These are phyloP conservation scores for Coemansia aciculifera DNA, from an alignment of 192 early-diverging fungal genomes.

Conservation along the genomic window DNA sequence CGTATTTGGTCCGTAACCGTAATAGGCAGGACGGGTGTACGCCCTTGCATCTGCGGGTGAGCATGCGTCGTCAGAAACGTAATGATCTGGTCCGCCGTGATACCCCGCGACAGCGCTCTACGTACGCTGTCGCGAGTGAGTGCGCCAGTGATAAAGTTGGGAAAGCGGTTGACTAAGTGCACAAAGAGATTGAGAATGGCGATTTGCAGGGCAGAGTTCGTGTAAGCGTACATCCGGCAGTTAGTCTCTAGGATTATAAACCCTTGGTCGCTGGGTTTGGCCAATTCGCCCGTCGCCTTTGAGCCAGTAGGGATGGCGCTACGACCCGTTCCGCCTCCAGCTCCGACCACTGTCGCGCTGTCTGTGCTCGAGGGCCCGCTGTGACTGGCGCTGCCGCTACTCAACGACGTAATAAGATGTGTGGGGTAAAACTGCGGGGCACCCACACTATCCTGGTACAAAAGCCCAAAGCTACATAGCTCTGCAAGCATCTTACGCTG, in stretches of 20 bases:
- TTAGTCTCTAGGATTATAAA: slow-evolving; percentile 97
- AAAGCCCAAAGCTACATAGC: slow-evolving; percentile 84
- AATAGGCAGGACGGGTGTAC: slow-evolving; percentile 76
- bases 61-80: slow-evolving; percentile 85
- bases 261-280: slow-evolving; percentile 58
- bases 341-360: slow-evolving; percentile 10
- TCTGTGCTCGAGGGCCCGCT: slow-evolving; percentile 21
- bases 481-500: slow-evolving; percentile 87
- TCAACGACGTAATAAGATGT: slow-evolving; percentile 85
- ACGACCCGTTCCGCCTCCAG: background rate
- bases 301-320: background rate
- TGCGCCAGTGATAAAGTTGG: slow-evolving; percentile 88
- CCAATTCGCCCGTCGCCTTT: slow-evolving; percentile 16
- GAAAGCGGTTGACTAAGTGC: slow-evolving; percentile 76
- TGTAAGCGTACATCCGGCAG: slow-evolving; percentile 93
- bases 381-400: slow-evolving; percentile 38
- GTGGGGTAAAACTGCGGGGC: slow-evolving; percentile 87
- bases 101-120: slow-evolving; percentile 79
- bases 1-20: slow-evolving; percentile 95
- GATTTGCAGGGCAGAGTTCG: slow-evolving; percentile 91
- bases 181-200: slow-evolving; percentile 90
- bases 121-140: slow-evolving; percentile 87
- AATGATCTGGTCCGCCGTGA: slow-evolving; percentile 95
- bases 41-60: slow-evolving; percentile 88
- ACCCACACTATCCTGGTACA: slow-evolving; percentile 80